Base-by-base conservation (phyloP, 2,329 filamentous ascomycete genomes). In the Penicillium sp. region DNA sequence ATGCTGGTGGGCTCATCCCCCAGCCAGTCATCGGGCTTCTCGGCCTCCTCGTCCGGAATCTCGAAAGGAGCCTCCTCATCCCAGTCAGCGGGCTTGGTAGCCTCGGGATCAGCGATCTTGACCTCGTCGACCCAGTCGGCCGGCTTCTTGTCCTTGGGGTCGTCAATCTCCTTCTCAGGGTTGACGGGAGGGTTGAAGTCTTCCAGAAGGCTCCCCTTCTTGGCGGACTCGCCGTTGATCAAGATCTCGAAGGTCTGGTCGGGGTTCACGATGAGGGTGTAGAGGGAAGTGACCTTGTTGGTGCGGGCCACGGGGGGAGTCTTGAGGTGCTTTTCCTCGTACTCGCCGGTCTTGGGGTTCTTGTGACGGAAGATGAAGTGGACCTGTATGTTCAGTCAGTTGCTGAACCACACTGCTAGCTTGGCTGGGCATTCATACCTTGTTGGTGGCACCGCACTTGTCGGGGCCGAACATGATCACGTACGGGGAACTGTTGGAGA, bases 401-500 rank as follows among this genome's bases (percentile, higher is more conserved):
- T 35, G 27, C 20, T 6, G 15, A n/a, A 45, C 23, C 23, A 23
- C 15, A 41, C 32, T n/a, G 35, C 50, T 40, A 55, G 49, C n/a
- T 24, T 18, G 39, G 13, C 84, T 81, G 46, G 8, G 7, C 28
- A 10, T 37, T 23, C 69, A 50, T 74, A 95, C 88, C 87, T 97
- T 97, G 86, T 98, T 98, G 75, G 89, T 97, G 72, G 89, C 83
- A 74, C 93, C 93, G 73, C 93, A 98, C 86, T 97, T 97, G 81
- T 98, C 93, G 65, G 93, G 93, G 62, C 93, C 93, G 72, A 98
- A 98, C 93, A 98, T 98, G 81, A 98, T 95, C 63, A 98, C 88
- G 71, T 98, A 98, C 42, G 93, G 93, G 38, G 92, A 95, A 55
- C 87, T 84, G 77, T 98, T 97, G 73, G 88, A 89, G 80, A 98